Evolutionary conservation across 768 basidiomycete species (phyloP), one percentile per base, ranked within the genome.

Genomic region (Amanita fuliginea): DNA sequence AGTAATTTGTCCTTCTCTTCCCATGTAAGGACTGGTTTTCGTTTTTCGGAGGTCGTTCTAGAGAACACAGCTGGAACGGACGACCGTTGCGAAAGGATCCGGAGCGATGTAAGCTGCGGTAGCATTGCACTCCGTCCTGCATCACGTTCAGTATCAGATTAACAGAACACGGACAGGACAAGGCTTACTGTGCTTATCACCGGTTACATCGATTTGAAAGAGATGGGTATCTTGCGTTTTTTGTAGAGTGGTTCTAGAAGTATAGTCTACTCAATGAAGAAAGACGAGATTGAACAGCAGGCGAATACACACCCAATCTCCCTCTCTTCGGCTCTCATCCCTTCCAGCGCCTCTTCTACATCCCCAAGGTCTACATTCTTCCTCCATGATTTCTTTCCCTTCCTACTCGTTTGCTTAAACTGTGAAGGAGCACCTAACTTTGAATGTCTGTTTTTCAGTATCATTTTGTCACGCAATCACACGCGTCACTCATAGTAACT

Each of bases 371-470:
- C 81, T 46, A 95, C 82, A 64, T 96, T 89, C 69, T 96, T 95
- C 61, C 93, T 67, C 93, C 93, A 95, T 42, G 92, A 80, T 49
- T 78, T 80, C 63, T 95, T 95, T n/a, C 91, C 89, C 63, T 91
- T 95, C 51, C 92, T 70, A 57, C 83, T 87, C 0, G 80, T 64
- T 63, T 94, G 91, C 18, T 64, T 73, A 46, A 70, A 75, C 52
- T 84, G 79, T 1, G 78, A 70, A 0, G 80, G 79, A 0, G 80
- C 81, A 3, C 80, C 80, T 11, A 73, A 49, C 1, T 57, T 45
- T 4, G 72, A 67, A 35, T 42, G 53, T 45, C 4, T 46, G 37
- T 45, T 64, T 55, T 53, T 62, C 42, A 4, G 45, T 26, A 26
- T 19, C 5, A 44, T 10, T 43, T 14, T 44, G 26, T 44, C 26